These are phyloP conservation scores for Thoreauomyces humboldtii DNA, from an alignment of 192 early-diverging fungal species.

Conservation along the genomic window DNA sequence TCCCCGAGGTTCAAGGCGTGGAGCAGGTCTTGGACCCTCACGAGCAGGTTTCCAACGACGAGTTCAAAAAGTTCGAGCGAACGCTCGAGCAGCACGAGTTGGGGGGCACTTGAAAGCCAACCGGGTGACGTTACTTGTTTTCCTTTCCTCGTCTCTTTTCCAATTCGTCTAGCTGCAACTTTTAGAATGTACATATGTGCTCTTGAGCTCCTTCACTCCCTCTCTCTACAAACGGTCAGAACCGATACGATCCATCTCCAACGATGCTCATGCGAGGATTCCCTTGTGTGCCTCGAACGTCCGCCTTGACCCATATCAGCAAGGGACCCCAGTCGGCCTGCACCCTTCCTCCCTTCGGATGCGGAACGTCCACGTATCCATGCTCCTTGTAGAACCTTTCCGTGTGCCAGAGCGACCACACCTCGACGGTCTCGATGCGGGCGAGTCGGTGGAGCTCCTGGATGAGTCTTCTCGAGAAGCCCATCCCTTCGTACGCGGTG, in stretches of 20 bases:
- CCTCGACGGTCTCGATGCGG: constrained; percentile 26
- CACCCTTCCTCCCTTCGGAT: constrained; percentile 9
- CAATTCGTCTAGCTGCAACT: too few relatives aligned
- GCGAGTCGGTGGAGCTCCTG: constrained; percentile 27
- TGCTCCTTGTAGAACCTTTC: constrained; percentile 36
- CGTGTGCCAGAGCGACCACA: constrained; percentile 38
- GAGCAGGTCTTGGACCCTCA: constrained; percentile 87
- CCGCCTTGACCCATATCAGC: constrained; percentile 1
- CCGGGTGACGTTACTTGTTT: too few relatives aligned
- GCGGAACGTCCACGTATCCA: constrained; percentile 31
- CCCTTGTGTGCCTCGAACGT: not conserved
- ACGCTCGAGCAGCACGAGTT: constrained; percentile 27
- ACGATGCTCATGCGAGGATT: constrained; percentile 1
- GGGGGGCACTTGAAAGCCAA: constrained; percentile 19
- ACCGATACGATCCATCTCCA: constrained; percentile 16
- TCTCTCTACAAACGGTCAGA: not conserved
- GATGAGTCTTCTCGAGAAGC: constrained; percentile 31
- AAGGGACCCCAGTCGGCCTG: constrained; percentile 13
- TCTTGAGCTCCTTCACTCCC: not conserved
- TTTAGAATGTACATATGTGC: too few relatives aligned
- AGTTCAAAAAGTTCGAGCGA: constrained; percentile 88
- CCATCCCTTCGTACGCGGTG: constrained; percentile 22
- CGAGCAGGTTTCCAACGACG: constrained; percentile 71
- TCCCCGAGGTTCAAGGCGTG: constrained; percentile 83
- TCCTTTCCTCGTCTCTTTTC: too few relatives aligned